A percentile compares a stretch with the other conserved stretches of the same genome.
Conservation (phyloP, 441 rosid species). For the Mallotus repandus region DNA sequence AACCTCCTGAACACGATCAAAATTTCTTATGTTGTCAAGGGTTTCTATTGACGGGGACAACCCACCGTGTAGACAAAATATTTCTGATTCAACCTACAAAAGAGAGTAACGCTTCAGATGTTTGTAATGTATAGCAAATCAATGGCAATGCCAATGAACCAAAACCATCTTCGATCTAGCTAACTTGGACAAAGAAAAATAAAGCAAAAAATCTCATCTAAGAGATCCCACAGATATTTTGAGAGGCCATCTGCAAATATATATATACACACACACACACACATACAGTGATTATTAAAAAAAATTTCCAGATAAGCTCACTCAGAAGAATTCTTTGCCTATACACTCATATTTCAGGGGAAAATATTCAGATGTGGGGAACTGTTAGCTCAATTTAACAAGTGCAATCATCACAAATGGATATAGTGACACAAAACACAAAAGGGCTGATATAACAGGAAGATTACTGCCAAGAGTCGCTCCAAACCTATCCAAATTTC, state of each 20-base stretch:
- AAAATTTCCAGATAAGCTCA: background rate
- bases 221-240: background rate
- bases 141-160: background rate
- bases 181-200: background rate
- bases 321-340: background rate
- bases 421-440: background rate
- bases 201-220: background rate
- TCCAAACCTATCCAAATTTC: slow-evolving; percentile 14
- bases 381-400: background rate
- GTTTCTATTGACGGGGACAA: slow-evolving; percentile 94
- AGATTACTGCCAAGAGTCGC: background rate
- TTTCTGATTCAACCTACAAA: slow-evolving; percentile 90
- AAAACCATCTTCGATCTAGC: background rate
- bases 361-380: background rate
- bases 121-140: background rate
- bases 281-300: background rate
- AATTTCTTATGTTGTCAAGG: slow-evolving; percentile 87
- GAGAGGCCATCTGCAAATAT: background rate
- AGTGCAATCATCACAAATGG: background rate
- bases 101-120: background rate
- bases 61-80: slow-evolving; percentile 95
- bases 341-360: background rate
- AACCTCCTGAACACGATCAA: slow-evolving; percentile 96
- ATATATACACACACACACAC: no score
- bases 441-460: background rate